These are phyloP conservation scores for Lecanicillium sp. DNA, from an alignment of 2,329 filamentous ascomycete species.

Conservation along the genomic window DNA sequence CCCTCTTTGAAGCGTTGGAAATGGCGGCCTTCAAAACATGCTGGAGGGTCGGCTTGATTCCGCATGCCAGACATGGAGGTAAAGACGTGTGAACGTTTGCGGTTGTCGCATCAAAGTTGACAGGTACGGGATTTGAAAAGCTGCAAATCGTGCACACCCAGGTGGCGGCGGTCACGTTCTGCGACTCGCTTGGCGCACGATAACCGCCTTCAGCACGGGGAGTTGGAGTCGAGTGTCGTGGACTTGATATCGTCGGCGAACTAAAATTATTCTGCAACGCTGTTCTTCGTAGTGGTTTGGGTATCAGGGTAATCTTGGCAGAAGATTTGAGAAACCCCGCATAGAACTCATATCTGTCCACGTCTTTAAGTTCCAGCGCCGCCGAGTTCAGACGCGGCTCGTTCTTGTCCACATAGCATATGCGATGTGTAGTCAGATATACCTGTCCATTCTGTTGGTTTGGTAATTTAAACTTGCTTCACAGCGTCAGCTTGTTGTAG, in stretches of 20 bases:
- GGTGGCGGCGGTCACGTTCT: conserved; percentile 54
- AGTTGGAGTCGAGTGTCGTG: conserved; percentile 34
- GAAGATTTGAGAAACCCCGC: conserved; percentile 94
- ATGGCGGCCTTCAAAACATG: conserved; percentile 85
- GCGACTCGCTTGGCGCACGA: conserved; percentile 27
- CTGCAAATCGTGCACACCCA: conserved; percentile 97
- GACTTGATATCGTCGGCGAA: conserved; percentile 38
- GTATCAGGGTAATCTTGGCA: conserved; percentile 81
- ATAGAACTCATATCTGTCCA: conserved; percentile 88
- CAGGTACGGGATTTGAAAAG: conserved; percentile 86
- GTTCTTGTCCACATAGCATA: conserved; percentile 87
- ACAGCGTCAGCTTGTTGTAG: conserved; percentile 12
- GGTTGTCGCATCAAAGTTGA: conserved; percentile 83
- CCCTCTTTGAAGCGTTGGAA: conserved; percentile 58
- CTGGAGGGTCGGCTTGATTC: conserved; percentile 81
- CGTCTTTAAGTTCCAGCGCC: conserved; percentile 80
- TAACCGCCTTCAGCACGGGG: conserved; percentile 34
- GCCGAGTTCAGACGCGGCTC: conserved; percentile 81
- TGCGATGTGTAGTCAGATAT: conserved; percentile 90
- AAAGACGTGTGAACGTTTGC: conserved; percentile 74
- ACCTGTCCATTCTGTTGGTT: conserved; percentile 93
- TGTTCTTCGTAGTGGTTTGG: conserved; percentile 67
- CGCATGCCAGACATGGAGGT: conserved; percentile 85
- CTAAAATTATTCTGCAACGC: conserved; percentile 48
- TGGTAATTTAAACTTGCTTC: conserved; percentile 83